phyloP scores from a whole-genome alignment of 352 stramenopile species.

The Pythium aphanidermatum region DNA sequence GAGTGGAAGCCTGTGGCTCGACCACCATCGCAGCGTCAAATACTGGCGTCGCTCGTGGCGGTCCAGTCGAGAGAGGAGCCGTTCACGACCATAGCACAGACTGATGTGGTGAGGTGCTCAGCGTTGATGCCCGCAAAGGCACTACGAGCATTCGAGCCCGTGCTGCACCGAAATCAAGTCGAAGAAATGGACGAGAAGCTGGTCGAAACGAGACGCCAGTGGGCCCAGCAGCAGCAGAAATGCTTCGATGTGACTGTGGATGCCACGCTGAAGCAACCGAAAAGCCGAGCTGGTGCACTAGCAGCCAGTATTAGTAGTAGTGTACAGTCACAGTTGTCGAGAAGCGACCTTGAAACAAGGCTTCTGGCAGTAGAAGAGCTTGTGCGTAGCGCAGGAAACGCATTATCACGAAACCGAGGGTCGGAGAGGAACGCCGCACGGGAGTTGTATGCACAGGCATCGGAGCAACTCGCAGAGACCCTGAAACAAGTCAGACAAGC shows the following conservation, averaged over 20 bases:
- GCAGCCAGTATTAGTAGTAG: too few species aligned
- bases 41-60: constrained; percentile 19
- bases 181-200: constrained; percentile 4
- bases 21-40: constrained; percentile 6
- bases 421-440: not conserved
- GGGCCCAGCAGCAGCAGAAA: constrained; percentile 10
- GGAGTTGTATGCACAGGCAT: constrained; percentile 7
- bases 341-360: too few species aligned
- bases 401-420: not conserved
- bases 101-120: not conserved
- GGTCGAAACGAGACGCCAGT: constrained; percentile 1
- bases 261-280: not conserved
- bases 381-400: constrained; percentile 1
- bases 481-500: too few species aligned
- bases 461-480: constrained; percentile 9
- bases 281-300: not conserved
- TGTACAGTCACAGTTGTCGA: too few species aligned
- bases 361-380: not conserved
- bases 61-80: constrained; percentile 12
- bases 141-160: too few species aligned
- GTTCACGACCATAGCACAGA: constrained; percentile 5
- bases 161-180: constrained; percentile 10
- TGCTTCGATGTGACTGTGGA: constrained; percentile 5
- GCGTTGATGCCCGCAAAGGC: too few species aligned
- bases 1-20: too few species aligned